These are phyloP conservation scores for Ogataea philodendri DNA, from an alignment of 805 yeast genomes.

Conservation along the genomic window DNA sequence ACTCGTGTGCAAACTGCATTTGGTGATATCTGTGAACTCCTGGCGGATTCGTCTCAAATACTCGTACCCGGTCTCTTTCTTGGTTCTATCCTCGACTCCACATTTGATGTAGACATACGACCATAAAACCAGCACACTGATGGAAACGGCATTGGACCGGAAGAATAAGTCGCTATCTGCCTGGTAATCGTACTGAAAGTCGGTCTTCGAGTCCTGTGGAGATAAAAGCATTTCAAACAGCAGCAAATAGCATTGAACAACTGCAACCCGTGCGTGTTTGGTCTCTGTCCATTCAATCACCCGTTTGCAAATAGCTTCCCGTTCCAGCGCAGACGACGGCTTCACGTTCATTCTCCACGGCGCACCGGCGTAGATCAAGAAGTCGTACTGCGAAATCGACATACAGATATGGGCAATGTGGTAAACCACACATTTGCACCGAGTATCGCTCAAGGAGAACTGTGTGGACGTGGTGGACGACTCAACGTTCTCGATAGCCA, in stretches of 20 bases:
- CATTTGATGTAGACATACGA: conserved; percentile 46
- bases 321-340: conserved; percentile 48
- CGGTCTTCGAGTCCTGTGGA: conserved; percentile 46
- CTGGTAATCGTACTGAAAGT: conserved; percentile 44
- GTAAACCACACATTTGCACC: conserved; percentile 65
- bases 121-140: conserved; percentile 48
- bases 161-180: conserved; percentile 52
- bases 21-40: conserved; percentile 37
- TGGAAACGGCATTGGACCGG: conserved; percentile 42
- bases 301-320: conserved; percentile 46
- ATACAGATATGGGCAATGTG: conserved; percentile 73
- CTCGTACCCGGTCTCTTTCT: conserved; percentile 46
- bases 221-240: conserved; percentile 60
- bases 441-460: conserved; percentile 38
- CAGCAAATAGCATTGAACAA: conserved; percentile 59
- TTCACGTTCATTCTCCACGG: conserved; percentile 75
- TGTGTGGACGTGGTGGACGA: conserved; percentile 31
- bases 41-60: conserved; percentile 49
- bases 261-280: conserved; percentile 48
- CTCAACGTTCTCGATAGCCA: conserved; percentile 32
- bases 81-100: conserved; percentile 45
- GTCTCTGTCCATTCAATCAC: conserved; percentile 53
- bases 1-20: conserved; percentile 35
- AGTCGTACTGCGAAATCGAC: conserved; percentile 73
- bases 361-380: conserved; percentile 76